Conservation (phyloP, 345 rosid species). For the Eucalyptus sp. region DNA sequence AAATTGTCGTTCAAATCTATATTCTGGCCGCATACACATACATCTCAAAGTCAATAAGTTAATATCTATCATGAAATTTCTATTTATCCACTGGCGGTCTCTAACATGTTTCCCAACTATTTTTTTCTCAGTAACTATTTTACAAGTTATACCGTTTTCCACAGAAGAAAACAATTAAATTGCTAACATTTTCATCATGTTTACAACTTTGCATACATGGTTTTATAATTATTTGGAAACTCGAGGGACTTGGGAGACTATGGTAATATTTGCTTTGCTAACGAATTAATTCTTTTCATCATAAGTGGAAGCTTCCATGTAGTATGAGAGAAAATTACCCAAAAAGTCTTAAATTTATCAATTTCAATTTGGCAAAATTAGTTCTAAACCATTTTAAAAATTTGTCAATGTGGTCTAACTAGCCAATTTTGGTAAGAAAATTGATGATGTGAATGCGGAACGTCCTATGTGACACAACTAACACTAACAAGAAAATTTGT, state of each 20-base stretch:
- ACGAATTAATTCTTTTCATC: background rate
- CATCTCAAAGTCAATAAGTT: background rate
- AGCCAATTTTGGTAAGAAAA: background rate
- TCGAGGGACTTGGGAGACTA: background rate
- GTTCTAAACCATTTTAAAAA: too few relatives aligned
- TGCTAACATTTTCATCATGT: background rate
- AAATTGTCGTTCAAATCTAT: background rate
- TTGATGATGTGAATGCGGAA: background rate
- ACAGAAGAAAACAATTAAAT: too few relatives aligned
- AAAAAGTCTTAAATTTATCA: too few relatives aligned
- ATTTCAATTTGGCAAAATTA: background rate
- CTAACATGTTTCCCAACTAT: background rate
- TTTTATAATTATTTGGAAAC: background rate
- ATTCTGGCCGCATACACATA: background rate
- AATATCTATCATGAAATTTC: background rate
- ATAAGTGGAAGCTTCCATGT: background rate
- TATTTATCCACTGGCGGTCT: background rate
- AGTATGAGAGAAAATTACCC: background rate
- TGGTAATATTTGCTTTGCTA: background rate
- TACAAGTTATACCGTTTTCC: background rate
- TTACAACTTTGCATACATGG: background rate
- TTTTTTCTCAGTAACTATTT: too few relatives aligned
- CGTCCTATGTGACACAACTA: rapidly evolving
- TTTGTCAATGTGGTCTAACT: too few relatives aligned
- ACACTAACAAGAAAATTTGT: too few relatives aligned